Evolutionary conservation across 495 filamentous ascomycete genomes (phyloP).

Genomic region (Thermochaetoides thermophila): DNA sequence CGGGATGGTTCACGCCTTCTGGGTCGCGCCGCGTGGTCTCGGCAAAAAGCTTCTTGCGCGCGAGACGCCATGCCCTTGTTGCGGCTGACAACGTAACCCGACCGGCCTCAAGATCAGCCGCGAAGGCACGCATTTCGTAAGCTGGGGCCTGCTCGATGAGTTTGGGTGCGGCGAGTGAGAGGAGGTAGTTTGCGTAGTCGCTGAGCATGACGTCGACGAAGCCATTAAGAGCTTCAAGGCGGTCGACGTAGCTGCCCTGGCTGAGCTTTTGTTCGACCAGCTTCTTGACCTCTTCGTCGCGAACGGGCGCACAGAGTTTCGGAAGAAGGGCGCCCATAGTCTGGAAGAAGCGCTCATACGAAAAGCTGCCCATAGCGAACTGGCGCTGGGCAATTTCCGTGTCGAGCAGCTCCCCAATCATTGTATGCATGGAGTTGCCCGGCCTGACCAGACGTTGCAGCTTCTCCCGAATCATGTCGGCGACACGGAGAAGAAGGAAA

Average conservation of each 20-base stretch:
- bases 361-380: constrained; percentile 69
- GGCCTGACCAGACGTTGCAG: constrained; percentile 67
- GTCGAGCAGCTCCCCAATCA: constrained; percentile 79
- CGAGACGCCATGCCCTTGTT: constrained; percentile 54
- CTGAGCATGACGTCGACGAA: constrained; percentile 86
- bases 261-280: constrained; percentile 54
- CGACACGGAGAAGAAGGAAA: constrained; percentile 65
- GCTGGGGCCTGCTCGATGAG: constrained; percentile 66
- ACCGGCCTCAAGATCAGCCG: constrained; percentile 49
- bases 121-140: constrained; percentile 71
- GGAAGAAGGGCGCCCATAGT: constrained; percentile 85
- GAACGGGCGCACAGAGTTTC: constrained; percentile 80
- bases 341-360: constrained; percentile 83
- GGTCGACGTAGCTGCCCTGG: constrained; percentile 66
- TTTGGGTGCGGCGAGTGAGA: constrained; percentile 63
- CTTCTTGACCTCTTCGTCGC: constrained; percentile 70
- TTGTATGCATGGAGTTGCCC: constrained; percentile 64
- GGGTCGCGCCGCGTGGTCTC: constrained; percentile 63
- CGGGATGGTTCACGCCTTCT: constrained; percentile 42
- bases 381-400: constrained; percentile 60
- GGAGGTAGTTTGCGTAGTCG: constrained; percentile 88
- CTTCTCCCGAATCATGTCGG: constrained; percentile 69
- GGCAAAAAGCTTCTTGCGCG: constrained; percentile 50
- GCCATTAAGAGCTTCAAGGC: constrained; percentile 66
- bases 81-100: constrained; percentile 45